Evolutionary conservation across 768 basidiomycete species (phyloP).

Genomic region (Hericium erinaceus): DNA sequence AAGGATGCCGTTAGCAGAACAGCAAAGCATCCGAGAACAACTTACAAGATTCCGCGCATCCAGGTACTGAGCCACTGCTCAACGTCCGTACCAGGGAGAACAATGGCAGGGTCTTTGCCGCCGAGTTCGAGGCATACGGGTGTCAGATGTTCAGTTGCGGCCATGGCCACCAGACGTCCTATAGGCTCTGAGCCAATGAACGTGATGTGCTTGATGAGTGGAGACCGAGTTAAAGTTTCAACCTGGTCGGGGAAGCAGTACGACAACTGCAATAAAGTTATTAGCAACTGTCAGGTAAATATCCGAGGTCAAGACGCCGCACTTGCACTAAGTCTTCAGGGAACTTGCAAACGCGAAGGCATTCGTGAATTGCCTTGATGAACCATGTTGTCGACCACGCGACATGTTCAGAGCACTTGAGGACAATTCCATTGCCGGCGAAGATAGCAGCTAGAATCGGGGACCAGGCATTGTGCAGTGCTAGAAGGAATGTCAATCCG

Average conservation of each 20-base stretch:
- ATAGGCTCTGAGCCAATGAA: slow-evolving; percentile 82
- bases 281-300: background rate
- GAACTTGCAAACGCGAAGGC: slow-evolving; percentile 75
- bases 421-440: slow-evolving; percentile 79
- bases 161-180: slow-evolving; percentile 70
- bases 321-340: slow-evolving; percentile 84
- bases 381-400: slow-evolving; percentile 87
- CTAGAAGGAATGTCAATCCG: slow-evolving; percentile 30
- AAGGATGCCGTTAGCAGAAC: background rate
- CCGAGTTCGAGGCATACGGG: slow-evolving; percentile 93
- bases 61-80: slow-evolving; percentile 71
- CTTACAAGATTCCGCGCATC: slow-evolving; percentile 91
- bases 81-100: slow-evolving; percentile 80
- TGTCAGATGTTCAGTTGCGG: slow-evolving; percentile 79
- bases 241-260: slow-evolving; percentile 88
- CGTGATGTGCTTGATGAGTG: slow-evolving; percentile 85
- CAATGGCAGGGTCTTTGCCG: slow-evolving; percentile 88
- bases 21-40: background rate
- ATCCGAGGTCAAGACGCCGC: slow-evolving; percentile 7
- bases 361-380: slow-evolving; percentile 65
- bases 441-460: slow-evolving; percentile 89
- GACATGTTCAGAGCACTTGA: slow-evolving; percentile 91
- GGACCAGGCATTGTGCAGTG: slow-evolving; percentile 89
- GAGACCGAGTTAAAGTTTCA: slow-evolving; percentile 67
- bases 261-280: slow-evolving; percentile 41